A percentile compares a stretch with the other conserved stretches of the same genome.
Evolutionary conservation across 2,329 filamentous ascomycete genomes (phyloP).

Genomic region (Whalleya microplaca): DNA sequence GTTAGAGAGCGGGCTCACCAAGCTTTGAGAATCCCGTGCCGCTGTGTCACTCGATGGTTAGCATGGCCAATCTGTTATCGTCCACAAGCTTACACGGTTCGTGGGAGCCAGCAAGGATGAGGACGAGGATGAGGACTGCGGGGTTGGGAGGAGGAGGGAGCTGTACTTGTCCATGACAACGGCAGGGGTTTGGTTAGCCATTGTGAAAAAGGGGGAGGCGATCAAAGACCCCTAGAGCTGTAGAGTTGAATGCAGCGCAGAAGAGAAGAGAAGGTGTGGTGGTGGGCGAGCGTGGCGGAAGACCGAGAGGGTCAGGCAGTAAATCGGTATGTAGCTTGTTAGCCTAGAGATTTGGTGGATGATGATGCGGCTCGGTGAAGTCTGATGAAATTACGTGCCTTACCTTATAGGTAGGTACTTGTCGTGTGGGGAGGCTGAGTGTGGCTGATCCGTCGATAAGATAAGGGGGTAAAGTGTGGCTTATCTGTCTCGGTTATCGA

Average conservation of each 20-base stretch:
- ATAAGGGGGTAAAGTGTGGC: no score
- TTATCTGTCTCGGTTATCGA: no score
- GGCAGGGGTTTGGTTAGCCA: slow-evolving; percentile 98
- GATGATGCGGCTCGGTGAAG: slow-evolving; percentile 23
- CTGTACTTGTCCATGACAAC: slow-evolving; percentile 99
- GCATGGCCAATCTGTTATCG: slow-evolving; percentile 33
- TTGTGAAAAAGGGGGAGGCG: slow-evolving; percentile 50
- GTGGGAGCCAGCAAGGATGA: slow-evolving; percentile 12
- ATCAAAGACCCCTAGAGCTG: slow-evolving; percentile 15
- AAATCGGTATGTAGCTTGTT: slow-evolving; percentile 18
- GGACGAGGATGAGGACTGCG: slow-evolving; percentile 23
- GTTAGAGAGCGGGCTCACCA: slow-evolving; percentile 60
- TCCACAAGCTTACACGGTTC: neutral
- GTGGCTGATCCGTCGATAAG: slow-evolving; percentile 3
- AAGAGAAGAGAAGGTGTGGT: neutral
- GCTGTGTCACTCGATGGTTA: slow-evolving; percentile 60
- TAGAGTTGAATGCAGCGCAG: neutral
- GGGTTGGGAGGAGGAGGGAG: slow-evolving; percentile 38
- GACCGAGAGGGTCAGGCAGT: slow-evolving; percentile 7
- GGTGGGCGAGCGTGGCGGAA: slow-evolving; percentile 2
- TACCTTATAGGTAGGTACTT: slow-evolving; percentile 8
- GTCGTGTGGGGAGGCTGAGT: slow-evolving; percentile 17
- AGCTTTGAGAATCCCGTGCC: slow-evolving; percentile 99
- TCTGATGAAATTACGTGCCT: slow-evolving; percentile 26
- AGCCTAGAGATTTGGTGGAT: slow-evolving; percentile 8